A percentile compares a stretch with the other conserved stretches of the same genome.
phyloP scores from a whole-genome alignment of 2,329 filamentous ascomycete species.

The Colletotrichum camelliae region DNA sequence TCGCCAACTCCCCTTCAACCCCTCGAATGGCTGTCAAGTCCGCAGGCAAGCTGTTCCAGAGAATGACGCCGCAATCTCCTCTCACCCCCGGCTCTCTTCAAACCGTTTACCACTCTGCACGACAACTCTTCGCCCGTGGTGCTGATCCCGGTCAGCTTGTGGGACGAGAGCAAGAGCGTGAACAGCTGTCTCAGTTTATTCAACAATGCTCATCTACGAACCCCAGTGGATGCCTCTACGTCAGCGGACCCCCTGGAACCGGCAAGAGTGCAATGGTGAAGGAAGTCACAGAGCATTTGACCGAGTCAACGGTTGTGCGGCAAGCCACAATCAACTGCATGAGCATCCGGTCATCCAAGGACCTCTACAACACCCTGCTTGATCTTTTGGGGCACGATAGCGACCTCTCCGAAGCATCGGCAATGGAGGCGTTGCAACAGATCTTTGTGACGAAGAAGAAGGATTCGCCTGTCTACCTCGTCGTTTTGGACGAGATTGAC shows the following conservation, averaged over 20 bases:
- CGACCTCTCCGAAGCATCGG: conserved; percentile 68
- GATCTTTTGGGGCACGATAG: conserved; percentile 68
- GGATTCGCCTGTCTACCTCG: conserved; percentile 69
- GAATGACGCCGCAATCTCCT: conserved; percentile 79
- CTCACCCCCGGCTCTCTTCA: conserved; percentile 70
- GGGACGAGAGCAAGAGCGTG: conserved; percentile 73
- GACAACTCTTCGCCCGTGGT: conserved; percentile 85
- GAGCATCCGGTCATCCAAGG: conserved; percentile 87
- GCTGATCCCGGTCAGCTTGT: conserved; percentile 77
- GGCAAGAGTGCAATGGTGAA: conserved; percentile 95
- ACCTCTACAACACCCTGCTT: conserved; percentile 82
- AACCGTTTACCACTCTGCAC: conserved; percentile 85
- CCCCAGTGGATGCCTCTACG: conserved; percentile 84
- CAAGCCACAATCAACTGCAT: conserved; percentile 94
- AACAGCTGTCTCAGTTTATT: conserved; percentile 74
- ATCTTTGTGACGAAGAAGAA: conserved; percentile 72
- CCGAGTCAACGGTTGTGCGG: conserved; percentile 59
- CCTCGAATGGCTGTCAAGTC: conserved; percentile 86
- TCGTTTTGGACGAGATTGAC: conserved; percentile 94
- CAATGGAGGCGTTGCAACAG: conserved; percentile 69
- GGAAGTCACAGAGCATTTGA: conserved; percentile 72
- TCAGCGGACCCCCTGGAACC: conserved; percentile 94
- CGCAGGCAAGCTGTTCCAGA: conserved; percentile 75
- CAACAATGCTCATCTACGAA: conserved; percentile 63
- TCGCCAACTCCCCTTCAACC: conserved; percentile 75